These are phyloP conservation scores for Porodaedalea pini DNA, from an alignment of 1,284 basidiomycete species.

Conservation along the genomic window DNA sequence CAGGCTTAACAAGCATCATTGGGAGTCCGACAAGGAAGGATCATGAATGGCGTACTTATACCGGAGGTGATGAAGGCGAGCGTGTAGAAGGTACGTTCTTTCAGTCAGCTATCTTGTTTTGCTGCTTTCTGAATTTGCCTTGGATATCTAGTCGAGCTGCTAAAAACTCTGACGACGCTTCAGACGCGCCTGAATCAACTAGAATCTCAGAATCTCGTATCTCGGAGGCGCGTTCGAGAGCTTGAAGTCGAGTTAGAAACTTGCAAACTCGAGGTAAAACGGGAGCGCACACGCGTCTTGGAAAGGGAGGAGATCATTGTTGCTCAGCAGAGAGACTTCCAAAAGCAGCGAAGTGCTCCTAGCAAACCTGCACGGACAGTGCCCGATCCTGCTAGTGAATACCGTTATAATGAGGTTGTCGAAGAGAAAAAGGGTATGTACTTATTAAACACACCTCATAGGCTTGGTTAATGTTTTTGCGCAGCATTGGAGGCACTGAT, in stretches of 20 bases:
- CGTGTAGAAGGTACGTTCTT: slow-evolving; percentile 54
- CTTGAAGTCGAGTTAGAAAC: slow-evolving; percentile 78
- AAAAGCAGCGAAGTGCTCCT: slow-evolving; percentile 28
- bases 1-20: slow-evolving; percentile 71
- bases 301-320: slow-evolving; percentile 47
- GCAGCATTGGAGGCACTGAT: slow-evolving; percentile 78
- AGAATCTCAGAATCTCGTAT: slow-evolving; percentile 78
- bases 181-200: slow-evolving; percentile 65
- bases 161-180: slow-evolving; percentile 57
- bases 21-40: slow-evolving; percentile 60
- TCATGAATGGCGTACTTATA: slow-evolving; percentile 47
- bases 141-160: slow-evolving; percentile 46
- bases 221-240: slow-evolving; percentile 72
- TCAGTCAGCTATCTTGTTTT: neutral
- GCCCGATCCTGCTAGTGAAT: slow-evolving; percentile 38
- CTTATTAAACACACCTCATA: neutral
- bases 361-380: slow-evolving; percentile 22
- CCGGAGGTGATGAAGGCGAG: slow-evolving; percentile 39
- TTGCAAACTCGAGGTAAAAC: slow-evolving; percentile 67
- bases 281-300: slow-evolving; percentile 59
- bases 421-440: slow-evolving; percentile 78
- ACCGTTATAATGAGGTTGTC: slow-evolving; percentile 67
- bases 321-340: slow-evolving; percentile 35
- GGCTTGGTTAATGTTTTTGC: slow-evolving; percentile 8
- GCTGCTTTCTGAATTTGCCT: slow-evolving; percentile 3